A percentile compares a stretch with the other conserved stretches of the same genome.
These are phyloP conservation scores for Carex pumila DNA, from an alignment of 176 grass and related monocot genomes.

Conservation along the genomic window DNA sequence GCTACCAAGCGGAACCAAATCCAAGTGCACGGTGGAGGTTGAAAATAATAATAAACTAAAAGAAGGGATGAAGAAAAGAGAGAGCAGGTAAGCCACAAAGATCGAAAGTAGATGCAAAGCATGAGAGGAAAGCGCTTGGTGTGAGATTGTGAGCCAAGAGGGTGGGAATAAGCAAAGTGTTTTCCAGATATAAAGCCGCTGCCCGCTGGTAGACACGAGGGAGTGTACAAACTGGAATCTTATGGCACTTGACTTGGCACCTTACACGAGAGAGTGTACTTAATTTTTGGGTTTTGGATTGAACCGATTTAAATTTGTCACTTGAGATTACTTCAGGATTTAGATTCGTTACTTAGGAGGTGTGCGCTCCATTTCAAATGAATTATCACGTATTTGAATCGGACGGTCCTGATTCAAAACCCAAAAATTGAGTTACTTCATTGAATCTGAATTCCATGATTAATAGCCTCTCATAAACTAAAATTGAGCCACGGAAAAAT, in stretches of 20 bases:
- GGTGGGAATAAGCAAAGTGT: background rate
- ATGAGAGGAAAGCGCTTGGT: background rate
- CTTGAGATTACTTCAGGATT: too few relatives aligned
- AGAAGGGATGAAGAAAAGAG: background rate
- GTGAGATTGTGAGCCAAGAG: background rate
- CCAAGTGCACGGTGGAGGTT: background rate
- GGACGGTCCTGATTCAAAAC: too few relatives aligned
- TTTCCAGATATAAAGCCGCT: background rate
- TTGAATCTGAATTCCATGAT: too few relatives aligned
- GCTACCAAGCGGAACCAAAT: background rate
- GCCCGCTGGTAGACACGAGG: background rate
- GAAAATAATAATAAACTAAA: background rate
- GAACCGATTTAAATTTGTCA: too few relatives aligned
- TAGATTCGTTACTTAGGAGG: too few relatives aligned
- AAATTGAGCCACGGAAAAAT: too few relatives aligned
- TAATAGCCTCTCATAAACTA: too few relatives aligned
- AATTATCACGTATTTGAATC: too few relatives aligned
- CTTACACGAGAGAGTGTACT: too few relatives aligned
- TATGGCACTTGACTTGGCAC: background rate
- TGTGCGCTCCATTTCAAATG: too few relatives aligned
- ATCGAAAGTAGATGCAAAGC: constrained; percentile 24
- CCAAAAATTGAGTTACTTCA: too few relatives aligned
- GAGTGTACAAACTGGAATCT: background rate
- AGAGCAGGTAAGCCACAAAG: constrained; percentile 3
- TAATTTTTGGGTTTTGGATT: too few relatives aligned